Conservation (phyloP, 495 filamentous ascomycete species). For the Delitschia confertaspora region DNA sequence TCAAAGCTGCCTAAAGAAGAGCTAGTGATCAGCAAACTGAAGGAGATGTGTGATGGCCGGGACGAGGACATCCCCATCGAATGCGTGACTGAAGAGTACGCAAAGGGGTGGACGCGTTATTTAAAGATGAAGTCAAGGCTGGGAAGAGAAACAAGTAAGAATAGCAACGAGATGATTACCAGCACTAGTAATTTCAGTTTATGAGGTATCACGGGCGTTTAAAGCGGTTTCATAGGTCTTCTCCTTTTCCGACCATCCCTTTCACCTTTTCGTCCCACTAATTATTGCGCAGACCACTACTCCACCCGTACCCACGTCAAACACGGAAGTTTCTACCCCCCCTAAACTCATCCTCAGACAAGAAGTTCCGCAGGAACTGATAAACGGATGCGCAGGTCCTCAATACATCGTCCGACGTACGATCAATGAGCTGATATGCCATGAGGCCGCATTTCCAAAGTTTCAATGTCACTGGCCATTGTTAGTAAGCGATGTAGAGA, state of each 20-base stretch:
- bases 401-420: constrained; percentile 53
- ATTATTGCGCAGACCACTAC: too few relatives aligned
- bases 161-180: constrained; percentile 81
- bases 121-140: constrained; percentile 62
- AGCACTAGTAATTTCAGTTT: constrained; percentile 67
- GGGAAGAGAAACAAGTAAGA: constrained; percentile 81
- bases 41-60: constrained; percentile 56
- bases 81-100: constrained; percentile 76
- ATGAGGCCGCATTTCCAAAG: constrained; percentile 59
- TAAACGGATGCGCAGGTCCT: constrained; percentile 65
- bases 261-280: too few relatives aligned
- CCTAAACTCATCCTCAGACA: constrained; percentile 57
- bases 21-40: constrained; percentile 60
- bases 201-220: constrained; percentile 70
- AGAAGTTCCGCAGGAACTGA: constrained; percentile 62
- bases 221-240: constrained; percentile 67
- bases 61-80: constrained; percentile 76
- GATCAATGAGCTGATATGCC: constrained; percentile 75
- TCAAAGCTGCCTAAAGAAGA: constrained; percentile 43
- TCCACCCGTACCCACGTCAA: neutral
- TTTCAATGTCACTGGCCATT: constrained; percentile 55
- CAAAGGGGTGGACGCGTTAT: constrained; percentile 74
- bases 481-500: constrained; percentile 66
- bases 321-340: neutral
- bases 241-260: neutral